Percentiles rank a stretch among this genome's conserved stretches.
Evolutionary conservation across 2,329 filamentous ascomycete genomes (phyloP).

Genomic region (Diaporthe eres): DNA sequence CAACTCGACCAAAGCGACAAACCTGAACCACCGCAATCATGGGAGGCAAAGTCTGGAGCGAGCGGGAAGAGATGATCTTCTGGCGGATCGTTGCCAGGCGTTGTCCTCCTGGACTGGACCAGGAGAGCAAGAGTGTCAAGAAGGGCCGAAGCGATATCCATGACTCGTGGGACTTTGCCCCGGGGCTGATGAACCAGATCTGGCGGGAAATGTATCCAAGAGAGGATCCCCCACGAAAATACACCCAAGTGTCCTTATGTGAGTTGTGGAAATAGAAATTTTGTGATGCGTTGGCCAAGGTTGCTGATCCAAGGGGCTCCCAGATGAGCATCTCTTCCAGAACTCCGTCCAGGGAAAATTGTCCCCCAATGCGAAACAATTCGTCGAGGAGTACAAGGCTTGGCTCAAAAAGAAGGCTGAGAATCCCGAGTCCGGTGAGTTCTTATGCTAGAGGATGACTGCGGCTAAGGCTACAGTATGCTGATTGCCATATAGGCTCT

Average conservation of each 20-base stretch:
- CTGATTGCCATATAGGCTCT: not conserved
- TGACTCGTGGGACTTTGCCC: constrained; percentile 40
- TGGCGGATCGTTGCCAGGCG: not conserved
- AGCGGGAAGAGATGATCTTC: not conserved
- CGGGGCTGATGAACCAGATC: not conserved
- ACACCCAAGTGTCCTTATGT: constrained; percentile 49
- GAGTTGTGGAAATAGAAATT: constrained; percentile 38
- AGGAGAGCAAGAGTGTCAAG: constrained; percentile 33
- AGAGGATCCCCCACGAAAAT: constrained; percentile 44
- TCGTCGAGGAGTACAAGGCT: constrained; percentile 1
- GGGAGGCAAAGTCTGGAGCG: not conserved
- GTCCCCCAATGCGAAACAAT: constrained; percentile 45
- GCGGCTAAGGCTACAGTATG: not conserved
- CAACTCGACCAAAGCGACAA: not conserved
- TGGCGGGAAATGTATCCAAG: constrained; percentile 41
- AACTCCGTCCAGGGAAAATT: constrained; percentile 46
- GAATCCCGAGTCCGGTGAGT: not conserved
- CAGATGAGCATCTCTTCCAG: constrained; percentile 53
- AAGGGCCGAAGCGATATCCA: constrained; percentile 61
- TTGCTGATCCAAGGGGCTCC: not conserved
- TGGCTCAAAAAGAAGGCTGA: not conserved
- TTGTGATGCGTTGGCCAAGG: constrained; percentile 11
- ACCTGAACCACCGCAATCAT: not conserved
- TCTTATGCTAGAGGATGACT: not conserved
- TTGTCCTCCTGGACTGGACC: not conserved